Percentiles rank a stretch among this genome's conserved stretches.
phyloP scores from a whole-genome alignment of 2,329 filamentous ascomycete species.

The Clarireedia homoeocarpa region DNA sequence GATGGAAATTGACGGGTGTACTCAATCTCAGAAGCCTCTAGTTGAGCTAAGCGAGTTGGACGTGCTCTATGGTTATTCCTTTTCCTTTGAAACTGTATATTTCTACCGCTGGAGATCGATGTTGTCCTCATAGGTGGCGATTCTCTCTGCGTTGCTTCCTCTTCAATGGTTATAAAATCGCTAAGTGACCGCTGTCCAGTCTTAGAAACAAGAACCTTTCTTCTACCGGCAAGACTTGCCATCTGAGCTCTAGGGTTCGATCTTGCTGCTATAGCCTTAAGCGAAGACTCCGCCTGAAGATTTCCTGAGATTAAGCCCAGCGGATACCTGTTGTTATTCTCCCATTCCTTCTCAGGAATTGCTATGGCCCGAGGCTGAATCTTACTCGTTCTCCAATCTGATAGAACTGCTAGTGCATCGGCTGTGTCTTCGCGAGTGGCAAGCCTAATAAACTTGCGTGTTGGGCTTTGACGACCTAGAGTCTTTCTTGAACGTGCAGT shows the following conservation, averaged over 20 bases:
- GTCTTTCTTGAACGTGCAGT: constrained; percentile 40
- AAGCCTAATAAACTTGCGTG: constrained; percentile 50
- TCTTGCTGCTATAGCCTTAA: not conserved
- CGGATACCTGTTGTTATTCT: not conserved
- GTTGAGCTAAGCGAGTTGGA: constrained; percentile 41
- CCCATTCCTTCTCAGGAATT: not conserved
- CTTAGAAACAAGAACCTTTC: constrained; percentile 19
- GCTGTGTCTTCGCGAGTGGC: constrained; percentile 52
- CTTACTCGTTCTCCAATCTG: constrained; percentile 42
- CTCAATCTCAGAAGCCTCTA: constrained; percentile 41
- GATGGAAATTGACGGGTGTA: constrained; percentile 27
- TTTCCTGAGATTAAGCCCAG: constrained; percentile 18
- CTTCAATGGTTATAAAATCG: constrained; percentile 26
- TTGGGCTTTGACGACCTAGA: constrained; percentile 48
- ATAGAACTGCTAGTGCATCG: constrained; percentile 46
- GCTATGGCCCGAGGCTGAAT: constrained; percentile 17
- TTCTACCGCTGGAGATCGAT: not conserved
- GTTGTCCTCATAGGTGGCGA: not conserved
- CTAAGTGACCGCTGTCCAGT: constrained; percentile 22
- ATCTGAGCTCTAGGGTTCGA: not conserved
- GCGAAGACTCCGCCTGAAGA: constrained; percentile 13
- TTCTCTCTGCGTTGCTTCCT: not conserved
- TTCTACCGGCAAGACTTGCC: not conserved
- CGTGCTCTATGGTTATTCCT: constrained; percentile 17
- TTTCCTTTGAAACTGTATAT: not conserved